These are phyloP conservation scores for Dalbergia cultrata DNA, from an alignment of 306 rosid species.

Conservation along the genomic window DNA sequence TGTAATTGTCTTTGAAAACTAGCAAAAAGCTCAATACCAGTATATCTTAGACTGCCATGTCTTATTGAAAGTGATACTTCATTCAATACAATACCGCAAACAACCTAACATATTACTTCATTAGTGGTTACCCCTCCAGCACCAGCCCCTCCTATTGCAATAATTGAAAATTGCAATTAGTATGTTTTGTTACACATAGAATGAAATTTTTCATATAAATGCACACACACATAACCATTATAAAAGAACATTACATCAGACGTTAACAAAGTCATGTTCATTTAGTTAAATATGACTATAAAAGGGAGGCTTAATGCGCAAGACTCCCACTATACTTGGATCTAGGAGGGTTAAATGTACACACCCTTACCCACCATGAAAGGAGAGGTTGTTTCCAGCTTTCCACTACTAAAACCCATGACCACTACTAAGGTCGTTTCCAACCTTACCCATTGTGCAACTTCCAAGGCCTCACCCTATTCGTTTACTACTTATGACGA, in stretches of 20 bases:
- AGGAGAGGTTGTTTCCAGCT: not conserved
- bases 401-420: not conserved
- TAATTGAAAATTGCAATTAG: not conserved
- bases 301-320: not conserved
- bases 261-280: not conserved
- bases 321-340: conserved; percentile 3
- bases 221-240: not conserved
- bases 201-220: not conserved
- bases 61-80: not conserved
- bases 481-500: no score
- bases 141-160: no score
- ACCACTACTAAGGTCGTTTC: not conserved
- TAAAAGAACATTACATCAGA: not conserved
- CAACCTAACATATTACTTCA: not conserved
- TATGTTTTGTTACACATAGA: conserved; percentile 1
- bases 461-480: no score
- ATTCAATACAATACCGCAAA: conserved; percentile 7
- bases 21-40: not conserved
- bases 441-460: not conserved
- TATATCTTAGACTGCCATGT: conserved; percentile 1
- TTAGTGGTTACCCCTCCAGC: not conserved
- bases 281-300: conserved; percentile 22
- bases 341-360: conserved; percentile 11
- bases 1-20: not conserved
- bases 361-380: not conserved